These are phyloP conservation scores for Achaetomium macrosporum DNA, from an alignment of 2,329 filamentous ascomycete species.

Conservation along the genomic window DNA sequence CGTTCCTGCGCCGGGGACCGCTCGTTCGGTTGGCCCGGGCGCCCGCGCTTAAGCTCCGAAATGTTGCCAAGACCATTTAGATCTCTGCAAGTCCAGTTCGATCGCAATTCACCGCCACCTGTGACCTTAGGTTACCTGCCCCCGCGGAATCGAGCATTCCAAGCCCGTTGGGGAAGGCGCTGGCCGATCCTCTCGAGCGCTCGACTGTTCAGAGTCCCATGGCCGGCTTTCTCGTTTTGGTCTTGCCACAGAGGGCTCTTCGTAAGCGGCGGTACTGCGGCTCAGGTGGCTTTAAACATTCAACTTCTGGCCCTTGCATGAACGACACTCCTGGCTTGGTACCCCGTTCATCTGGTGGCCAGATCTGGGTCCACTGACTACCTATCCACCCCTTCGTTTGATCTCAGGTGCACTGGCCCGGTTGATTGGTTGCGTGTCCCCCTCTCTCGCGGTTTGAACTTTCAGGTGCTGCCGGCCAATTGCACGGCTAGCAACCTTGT, in stretches of 20 bases:
- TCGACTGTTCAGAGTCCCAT: neutral
- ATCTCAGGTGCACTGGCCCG: neutral
- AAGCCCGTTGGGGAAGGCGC: neutral
- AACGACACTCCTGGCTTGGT: conserved; percentile 17
- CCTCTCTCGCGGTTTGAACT: conserved; percentile 20
- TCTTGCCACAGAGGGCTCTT: neutral
- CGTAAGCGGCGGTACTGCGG: neutral
- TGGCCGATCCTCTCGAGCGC: neutral
- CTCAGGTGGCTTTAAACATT: neutral
- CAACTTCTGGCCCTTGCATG: conserved; percentile 16
- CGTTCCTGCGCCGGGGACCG: neutral
- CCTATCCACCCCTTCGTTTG: neutral
- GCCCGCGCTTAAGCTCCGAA: neutral
- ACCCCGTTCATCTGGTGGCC: conserved; percentile 10
- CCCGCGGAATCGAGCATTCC: neutral
- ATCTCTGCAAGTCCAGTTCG: too few species aligned
- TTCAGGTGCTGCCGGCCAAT: conserved; percentile 18
- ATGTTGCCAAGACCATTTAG: conserved; percentile 1
- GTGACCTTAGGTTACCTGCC: too few species aligned
- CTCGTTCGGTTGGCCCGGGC: neutral
- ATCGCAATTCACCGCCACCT: conserved; percentile 1
- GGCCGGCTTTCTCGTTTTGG: too few species aligned
- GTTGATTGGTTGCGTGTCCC: conserved; percentile 9
- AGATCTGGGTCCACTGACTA: conserved; percentile 9
- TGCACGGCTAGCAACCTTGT: conserved; percentile 8